Evolutionary conservation across 352 stramenopile genomes (phyloP).

Genomic region (Globisporangium radiosum): DNA sequence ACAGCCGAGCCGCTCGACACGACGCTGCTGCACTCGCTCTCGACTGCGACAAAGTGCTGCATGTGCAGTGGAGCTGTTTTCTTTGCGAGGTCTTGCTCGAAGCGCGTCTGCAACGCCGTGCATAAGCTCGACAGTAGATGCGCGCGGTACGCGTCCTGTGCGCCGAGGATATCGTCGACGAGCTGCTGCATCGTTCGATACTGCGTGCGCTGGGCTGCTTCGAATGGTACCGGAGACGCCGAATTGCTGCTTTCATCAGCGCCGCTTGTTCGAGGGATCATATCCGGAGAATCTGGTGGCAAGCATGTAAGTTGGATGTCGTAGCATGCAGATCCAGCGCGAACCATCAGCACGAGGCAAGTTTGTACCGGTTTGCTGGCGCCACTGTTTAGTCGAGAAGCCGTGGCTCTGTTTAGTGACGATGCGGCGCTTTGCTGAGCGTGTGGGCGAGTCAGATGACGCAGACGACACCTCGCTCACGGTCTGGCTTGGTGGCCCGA

Average conservation of each 20-base stretch:
- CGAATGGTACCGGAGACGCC: not conserved
- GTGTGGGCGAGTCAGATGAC: not conserved
- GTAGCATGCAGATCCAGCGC: not conserved
- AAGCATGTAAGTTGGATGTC: not conserved
- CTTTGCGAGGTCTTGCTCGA: conserved; percentile 7
- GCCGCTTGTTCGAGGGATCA: not conserved
- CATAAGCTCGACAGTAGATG: conserved; percentile 3
- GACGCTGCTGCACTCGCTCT: conserved; percentile 1
- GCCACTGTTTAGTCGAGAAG: not conserved
- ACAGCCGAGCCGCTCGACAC: not conserved
- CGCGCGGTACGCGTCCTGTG: conserved; percentile 7
- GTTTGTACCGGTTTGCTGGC: not conserved
- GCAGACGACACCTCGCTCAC: not conserved
- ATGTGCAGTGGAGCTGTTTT: conserved; percentile 1
- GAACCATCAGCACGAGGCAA: too few relatives aligned
- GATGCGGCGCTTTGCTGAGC: not conserved
- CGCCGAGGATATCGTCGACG: conserved; percentile 3
- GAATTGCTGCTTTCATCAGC: not conserved
- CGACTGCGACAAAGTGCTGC: not conserved
- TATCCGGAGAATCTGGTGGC: not conserved
- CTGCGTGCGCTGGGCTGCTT: conserved; percentile 3
- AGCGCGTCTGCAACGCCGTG: not conserved
- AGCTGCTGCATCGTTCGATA: conserved; percentile 8
- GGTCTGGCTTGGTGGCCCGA: not conserved
- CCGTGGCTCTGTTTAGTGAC: not conserved